Evolutionary conservation across 129 eudicot genomes (phyloP).

Genomic region (Cynara cardunculus): DNA sequence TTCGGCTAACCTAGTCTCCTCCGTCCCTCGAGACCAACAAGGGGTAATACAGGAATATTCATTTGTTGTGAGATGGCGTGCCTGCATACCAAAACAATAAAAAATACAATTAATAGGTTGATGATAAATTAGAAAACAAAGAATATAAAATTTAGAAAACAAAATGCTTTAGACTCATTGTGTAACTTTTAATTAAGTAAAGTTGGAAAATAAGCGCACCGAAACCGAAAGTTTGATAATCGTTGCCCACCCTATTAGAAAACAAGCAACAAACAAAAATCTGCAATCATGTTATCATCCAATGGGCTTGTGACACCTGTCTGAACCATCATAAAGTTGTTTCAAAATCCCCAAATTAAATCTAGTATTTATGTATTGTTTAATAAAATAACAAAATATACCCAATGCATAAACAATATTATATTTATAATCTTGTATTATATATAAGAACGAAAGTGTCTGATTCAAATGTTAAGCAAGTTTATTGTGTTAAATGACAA

Average conservation of each 20-base stretch:
- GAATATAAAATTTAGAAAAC: too few species aligned
- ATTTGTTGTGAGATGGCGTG: too few species aligned
- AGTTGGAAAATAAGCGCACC: not conserved
- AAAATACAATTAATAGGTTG: not conserved
- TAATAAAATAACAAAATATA: too few species aligned
- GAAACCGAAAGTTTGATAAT: not conserved
- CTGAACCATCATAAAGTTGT: not conserved
- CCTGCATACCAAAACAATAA: not conserved
- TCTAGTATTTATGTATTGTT: not conserved
- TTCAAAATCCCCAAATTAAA: not conserved
- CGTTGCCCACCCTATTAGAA: not conserved
- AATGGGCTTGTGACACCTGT: not conserved
- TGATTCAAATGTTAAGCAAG: too few species aligned
- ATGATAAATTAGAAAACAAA: not conserved
- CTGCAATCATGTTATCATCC: not conserved
- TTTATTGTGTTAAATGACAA: too few species aligned
- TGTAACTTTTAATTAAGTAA: not conserved
- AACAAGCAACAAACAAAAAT: not conserved
- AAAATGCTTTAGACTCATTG: not conserved
- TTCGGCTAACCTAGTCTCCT: too few species aligned
- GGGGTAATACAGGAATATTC: too few species aligned
- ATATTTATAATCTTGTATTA: too few species aligned
- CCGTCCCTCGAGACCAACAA: too few species aligned
- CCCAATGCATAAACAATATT: too few species aligned
- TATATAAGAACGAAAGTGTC: too few species aligned